These are phyloP conservation scores for Leptodontidium sp. DNA, from an alignment of 2,329 filamentous ascomycete species.

Conservation along the genomic window DNA sequence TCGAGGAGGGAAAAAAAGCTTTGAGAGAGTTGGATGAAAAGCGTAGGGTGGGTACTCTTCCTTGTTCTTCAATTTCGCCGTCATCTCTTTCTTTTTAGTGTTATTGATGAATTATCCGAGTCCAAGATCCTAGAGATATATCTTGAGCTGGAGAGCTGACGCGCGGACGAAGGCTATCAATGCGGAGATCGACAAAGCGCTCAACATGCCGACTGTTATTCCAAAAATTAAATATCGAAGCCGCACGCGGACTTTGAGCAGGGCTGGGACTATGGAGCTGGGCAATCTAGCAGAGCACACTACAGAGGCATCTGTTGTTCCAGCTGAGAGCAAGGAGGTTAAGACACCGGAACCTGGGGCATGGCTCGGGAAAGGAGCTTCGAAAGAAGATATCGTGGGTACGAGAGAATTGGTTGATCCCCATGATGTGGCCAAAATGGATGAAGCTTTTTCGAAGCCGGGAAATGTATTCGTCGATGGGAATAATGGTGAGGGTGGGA, in stretches of 20 bases:
- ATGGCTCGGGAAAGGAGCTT: background rate
- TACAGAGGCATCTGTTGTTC: background rate
- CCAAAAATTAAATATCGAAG: constrained; percentile 40
- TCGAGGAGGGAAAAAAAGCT: constrained; percentile 39
- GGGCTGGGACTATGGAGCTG: constrained; percentile 13
- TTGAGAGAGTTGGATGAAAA: constrained; percentile 41
- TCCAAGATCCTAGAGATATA: background rate
- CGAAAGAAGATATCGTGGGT: background rate
- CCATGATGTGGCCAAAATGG: too few species aligned
- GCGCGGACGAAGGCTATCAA: constrained; percentile 39
- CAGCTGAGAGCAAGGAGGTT: background rate
- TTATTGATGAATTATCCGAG: background rate
- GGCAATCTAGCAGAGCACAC: too few species aligned
- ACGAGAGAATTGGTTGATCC: background rate
- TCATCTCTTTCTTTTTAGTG: background rate
- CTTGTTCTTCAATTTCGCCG: background rate
- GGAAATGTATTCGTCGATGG: background rate
- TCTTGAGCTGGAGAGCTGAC: background rate
- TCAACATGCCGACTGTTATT: constrained; percentile 40
- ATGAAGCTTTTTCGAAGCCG: background rate
- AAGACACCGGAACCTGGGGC: constrained; percentile 2
- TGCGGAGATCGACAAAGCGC: constrained; percentile 40
- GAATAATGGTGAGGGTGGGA: background rate
- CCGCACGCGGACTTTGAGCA: constrained; percentile 32
- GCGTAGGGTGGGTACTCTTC: constrained; percentile 34